phyloP scores from a whole-genome alignment of 106 monocot species.

The Allium fistulosum region DNA sequence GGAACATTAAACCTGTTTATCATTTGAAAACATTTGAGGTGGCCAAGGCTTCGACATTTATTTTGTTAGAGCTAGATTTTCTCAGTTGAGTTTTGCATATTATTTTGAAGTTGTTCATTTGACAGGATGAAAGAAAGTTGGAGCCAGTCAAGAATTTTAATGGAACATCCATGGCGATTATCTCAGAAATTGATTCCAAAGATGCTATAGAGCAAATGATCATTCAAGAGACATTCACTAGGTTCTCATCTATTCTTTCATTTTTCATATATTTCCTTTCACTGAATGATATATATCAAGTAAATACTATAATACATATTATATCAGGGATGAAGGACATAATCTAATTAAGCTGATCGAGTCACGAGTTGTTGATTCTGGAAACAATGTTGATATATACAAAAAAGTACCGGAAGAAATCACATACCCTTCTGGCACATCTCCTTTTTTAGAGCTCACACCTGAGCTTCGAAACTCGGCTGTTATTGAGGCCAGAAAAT shows the following conservation, averaged over 20 bases:
- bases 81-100: neutral
- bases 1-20: neutral
- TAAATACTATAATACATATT: neutral
- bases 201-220: constrained; percentile 15
- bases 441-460: constrained; percentile 9
- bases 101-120: constrained; percentile 4
- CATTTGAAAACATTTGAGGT: neutral
- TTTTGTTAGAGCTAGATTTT: neutral
- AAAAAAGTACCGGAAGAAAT: constrained; percentile 21
- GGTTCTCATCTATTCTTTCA: constrained; percentile 6
- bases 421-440: constrained; percentile 20
- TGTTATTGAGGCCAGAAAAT: constrained; percentile 71
- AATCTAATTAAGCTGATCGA: constrained; percentile 51
- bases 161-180: constrained; percentile 14
- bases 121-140: constrained; percentile 8
- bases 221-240: constrained; percentile 24
- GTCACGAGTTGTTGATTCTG: constrained; percentile 40
- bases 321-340: constrained; percentile 60
- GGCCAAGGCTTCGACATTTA: neutral
- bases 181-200: constrained; percentile 19
- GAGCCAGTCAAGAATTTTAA: constrained; percentile 6
- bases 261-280: constrained; percentile 1
- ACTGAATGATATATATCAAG: neutral
- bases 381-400: neutral
- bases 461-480: constrained; percentile 30